Percentiles rank a stretch among this genome's conserved stretches.
These are phyloP conservation scores for Omphalea diandra DNA, from an alignment of 441 rosid genomes.

Conservation along the genomic window DNA sequence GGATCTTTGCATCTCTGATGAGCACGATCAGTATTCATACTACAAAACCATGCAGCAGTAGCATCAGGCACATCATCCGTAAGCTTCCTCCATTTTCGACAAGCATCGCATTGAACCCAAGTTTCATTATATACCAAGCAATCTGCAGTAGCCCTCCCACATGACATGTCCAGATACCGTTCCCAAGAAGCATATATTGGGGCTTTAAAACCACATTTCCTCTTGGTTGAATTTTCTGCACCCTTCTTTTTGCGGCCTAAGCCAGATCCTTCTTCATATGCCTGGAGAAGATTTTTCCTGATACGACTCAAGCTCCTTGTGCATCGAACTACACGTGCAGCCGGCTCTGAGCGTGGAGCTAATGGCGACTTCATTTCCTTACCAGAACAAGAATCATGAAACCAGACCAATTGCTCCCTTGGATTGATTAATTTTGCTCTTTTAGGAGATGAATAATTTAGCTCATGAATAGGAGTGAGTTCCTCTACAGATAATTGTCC, in stretches of 20 bases:
- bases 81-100: constrained; percentile 90
- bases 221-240: constrained; percentile 33
- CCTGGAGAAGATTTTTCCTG: constrained; percentile 57
- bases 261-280: constrained; percentile 42
- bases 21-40: constrained; percentile 71
- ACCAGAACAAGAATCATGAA: constrained; percentile 28
- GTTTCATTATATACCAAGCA: constrained; percentile 41
- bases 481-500: constrained; percentile 41
- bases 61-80: constrained; percentile 43
- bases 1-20: constrained; percentile 71
- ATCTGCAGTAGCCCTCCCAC: constrained; percentile 34
- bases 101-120: constrained; percentile 96
- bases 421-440: constrained; percentile 48
- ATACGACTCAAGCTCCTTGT: constrained; percentile 50
- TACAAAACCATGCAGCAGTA: constrained; percentile 85
- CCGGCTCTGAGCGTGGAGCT: constrained; percentile 30
- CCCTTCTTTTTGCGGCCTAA: constrained; percentile 34
- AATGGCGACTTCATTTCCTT: constrained; percentile 28
- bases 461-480: constrained; percentile 31
- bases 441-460: constrained; percentile 42
- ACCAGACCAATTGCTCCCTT: constrained; percentile 37
- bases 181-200: constrained; percentile 8
- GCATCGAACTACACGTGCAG: constrained; percentile 38
- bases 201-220: constrained; percentile 33
- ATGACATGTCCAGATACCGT: constrained; percentile 28